Evolutionary conservation across 306 rosid species (phyloP), one percentile per base, ranked within the genome.

Genomic region (Fagus sylvatica): DNA sequence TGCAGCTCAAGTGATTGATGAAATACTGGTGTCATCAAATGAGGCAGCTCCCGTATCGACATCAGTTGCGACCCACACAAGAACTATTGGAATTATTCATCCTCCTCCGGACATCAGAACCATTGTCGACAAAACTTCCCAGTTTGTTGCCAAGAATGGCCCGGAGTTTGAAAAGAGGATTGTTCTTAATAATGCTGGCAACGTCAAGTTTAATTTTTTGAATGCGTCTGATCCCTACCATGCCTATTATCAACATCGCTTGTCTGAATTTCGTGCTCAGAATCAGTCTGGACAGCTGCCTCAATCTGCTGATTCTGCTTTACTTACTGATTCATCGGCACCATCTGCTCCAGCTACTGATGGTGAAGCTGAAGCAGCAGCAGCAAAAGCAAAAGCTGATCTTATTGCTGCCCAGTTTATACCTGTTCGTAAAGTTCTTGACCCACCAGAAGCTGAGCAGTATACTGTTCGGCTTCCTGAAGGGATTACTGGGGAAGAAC

Each of bases 391-490:
- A 17, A 91, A 91, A 90, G 81, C 79, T 39, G 98, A 92, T 73
- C 55, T 78, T 7, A 22, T 22, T 0, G 89, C 97, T 65, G 90
- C 96, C 34, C 87, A 75, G 87, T 95, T 95, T 80, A 92, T 28
- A 81, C 91, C 88, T 8, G 83, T 89, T 1, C 86, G 84, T 53
- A 95, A 89, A 85, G 90, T 92, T 3, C 89, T 91, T 37, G 96
- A 95, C 69, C 98, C 98, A 74, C 98, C 98, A 2, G 97, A 92
- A 80, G 92, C 89, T 13, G 98, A 95, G 87, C 97, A 90, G 83
- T 95, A 88, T 72, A 95, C 97, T 6, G 98, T 95, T 46, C 76
- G 96, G 84, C 98, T 95, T 62, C 98, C 98, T 71, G 98, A 95
- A 85, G 98, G 98, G 51, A 92, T 92, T 76, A 92, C 97, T 7